These are phyloP conservation scores for Fomitopsis serialis DNA, from an alignment of 768 basidiomycete genomes.

Conservation along the genomic window DNA sequence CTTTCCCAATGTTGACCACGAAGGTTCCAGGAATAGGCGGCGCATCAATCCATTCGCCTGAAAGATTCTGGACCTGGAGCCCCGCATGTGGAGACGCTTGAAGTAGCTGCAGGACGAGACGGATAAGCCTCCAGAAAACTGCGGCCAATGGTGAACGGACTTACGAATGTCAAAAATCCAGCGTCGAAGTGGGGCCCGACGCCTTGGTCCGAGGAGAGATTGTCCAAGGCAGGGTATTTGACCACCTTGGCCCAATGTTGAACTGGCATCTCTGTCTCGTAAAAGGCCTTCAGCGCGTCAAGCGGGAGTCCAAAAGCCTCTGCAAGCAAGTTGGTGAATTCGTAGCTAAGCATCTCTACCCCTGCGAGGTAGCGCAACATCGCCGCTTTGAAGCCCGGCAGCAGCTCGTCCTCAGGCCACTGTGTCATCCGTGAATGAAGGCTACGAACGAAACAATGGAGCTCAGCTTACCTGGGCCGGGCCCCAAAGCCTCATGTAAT, in stretches of 20 bases:
- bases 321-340: slow-evolving; percentile 57
- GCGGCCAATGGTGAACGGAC: slow-evolving; percentile 19
- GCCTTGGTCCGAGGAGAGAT: slow-evolving; percentile 48
- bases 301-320: slow-evolving; percentile 61
- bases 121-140: no score
- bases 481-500: slow-evolving; percentile 67
- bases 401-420: slow-evolving; percentile 72
- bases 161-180: slow-evolving; percentile 75
- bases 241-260: slow-evolving; percentile 77
- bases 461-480: slow-evolving; percentile 52
- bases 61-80: slow-evolving; percentile 76
- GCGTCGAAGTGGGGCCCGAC: slow-evolving; percentile 85
- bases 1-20: slow-evolving; percentile 79
- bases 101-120: slow-evolving; percentile 65
- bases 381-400: slow-evolving; percentile 64
- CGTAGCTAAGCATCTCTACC: slow-evolving; percentile 54
- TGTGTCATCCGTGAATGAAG: neutral
- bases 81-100: slow-evolving; percentile 79
- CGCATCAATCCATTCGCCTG: slow-evolving; percentile 79
- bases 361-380: slow-evolving; percentile 54
- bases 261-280: slow-evolving; percentile 28
- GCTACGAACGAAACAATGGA: neutral
- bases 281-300: slow-evolving; percentile 49
- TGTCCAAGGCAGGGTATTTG: slow-evolving; percentile 51
- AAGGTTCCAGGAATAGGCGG: slow-evolving; percentile 76